Conservation (phyloP, 2,329 filamentous ascomycete species). For the Pestalotiopsis sp. region DNA sequence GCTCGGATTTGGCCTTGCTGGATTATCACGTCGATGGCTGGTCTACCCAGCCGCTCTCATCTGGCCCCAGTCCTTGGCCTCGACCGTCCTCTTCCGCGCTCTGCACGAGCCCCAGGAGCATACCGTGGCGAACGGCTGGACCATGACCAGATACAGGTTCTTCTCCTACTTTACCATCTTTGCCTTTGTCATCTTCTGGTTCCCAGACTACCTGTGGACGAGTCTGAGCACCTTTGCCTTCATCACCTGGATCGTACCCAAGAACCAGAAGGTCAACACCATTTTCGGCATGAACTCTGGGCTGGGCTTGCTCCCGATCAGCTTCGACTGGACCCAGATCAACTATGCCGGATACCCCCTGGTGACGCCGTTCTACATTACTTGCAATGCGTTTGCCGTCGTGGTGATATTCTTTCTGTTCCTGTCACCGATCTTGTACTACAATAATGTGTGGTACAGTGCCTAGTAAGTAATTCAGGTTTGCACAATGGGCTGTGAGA, state of each 20-base stretch:
- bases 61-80: slow-evolving; percentile 34
- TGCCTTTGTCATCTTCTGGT: slow-evolving; percentile 27
- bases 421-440: slow-evolving; percentile 31
- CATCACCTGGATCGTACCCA: slow-evolving; percentile 20
- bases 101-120: slow-evolving; percentile 31
- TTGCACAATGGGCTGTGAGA: not conserved
- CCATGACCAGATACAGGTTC: slow-evolving; percentile 33
- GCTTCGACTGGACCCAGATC: slow-evolving; percentile 34
- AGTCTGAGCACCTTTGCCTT: slow-evolving; percentile 24
- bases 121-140: slow-evolving; percentile 32
- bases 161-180: slow-evolving; percentile 31
- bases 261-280: slow-evolving; percentile 21
- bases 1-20: slow-evolving; percentile 34
- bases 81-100: slow-evolving; percentile 34
- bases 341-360: slow-evolving; percentile 29
- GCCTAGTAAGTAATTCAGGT: slow-evolving; percentile 20
- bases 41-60: slow-evolving; percentile 35
- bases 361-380: slow-evolving; percentile 31
- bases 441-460: slow-evolving; percentile 31
- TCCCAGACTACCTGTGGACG: slow-evolving; percentile 22
- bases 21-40: slow-evolving; percentile 32
- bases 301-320: slow-evolving; percentile 28
- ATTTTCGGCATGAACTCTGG: slow-evolving; percentile 20
- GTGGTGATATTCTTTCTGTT: slow-evolving; percentile 31
- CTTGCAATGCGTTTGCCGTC: slow-evolving; percentile 28